Evolutionary conservation across 768 basidiomycete genomes (phyloP).

Genomic region (Hirschioporus abietinus): DNA sequence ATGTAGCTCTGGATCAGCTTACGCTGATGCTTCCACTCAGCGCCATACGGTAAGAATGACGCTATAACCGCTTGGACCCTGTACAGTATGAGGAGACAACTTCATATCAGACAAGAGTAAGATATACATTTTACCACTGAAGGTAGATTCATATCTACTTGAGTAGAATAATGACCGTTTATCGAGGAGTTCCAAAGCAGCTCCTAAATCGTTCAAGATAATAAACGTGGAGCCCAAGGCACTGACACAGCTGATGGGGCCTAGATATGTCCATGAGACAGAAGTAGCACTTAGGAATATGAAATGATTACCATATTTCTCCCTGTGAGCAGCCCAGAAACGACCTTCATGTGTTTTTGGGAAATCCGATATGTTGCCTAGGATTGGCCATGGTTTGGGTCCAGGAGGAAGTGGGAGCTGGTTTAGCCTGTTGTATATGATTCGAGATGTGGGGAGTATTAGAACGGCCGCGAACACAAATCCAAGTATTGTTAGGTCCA

Average conservation of each 20-base stretch:
- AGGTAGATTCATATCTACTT: conserved; percentile 26
- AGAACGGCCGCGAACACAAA: too few relatives aligned
- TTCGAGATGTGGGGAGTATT: too few relatives aligned
- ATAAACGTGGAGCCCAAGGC: conserved; percentile 40
- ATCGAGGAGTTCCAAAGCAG: conserved; percentile 42
- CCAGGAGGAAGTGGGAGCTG: conserved; percentile 13
- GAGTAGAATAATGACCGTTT: conserved; percentile 43
- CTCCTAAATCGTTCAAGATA: conserved; percentile 39
- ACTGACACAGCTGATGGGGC: conserved; percentile 43
- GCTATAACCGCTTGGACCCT: too few relatives aligned
- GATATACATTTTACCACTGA: too few relatives aligned
- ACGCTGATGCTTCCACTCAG: too few relatives aligned
- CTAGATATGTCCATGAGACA: conserved; percentile 18
- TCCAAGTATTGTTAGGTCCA: too few relatives aligned
- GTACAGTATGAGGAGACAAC: too few relatives aligned
- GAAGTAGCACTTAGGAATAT: background rate
- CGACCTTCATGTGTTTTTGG: conserved; percentile 15
- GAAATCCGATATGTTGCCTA: conserved; percentile 13
- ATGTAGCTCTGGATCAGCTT: too few relatives aligned
- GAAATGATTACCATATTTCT: conserved; percentile 14
- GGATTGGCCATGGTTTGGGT: conserved; percentile 6
- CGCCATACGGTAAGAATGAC: too few relatives aligned
- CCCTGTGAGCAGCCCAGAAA: conserved; percentile 17
- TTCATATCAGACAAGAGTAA: too few relatives aligned
- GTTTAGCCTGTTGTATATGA: too few relatives aligned